Evolutionary conservation across 352 stramenopile genomes (phyloP).

Genomic region (Phytopythium oedochilum): DNA sequence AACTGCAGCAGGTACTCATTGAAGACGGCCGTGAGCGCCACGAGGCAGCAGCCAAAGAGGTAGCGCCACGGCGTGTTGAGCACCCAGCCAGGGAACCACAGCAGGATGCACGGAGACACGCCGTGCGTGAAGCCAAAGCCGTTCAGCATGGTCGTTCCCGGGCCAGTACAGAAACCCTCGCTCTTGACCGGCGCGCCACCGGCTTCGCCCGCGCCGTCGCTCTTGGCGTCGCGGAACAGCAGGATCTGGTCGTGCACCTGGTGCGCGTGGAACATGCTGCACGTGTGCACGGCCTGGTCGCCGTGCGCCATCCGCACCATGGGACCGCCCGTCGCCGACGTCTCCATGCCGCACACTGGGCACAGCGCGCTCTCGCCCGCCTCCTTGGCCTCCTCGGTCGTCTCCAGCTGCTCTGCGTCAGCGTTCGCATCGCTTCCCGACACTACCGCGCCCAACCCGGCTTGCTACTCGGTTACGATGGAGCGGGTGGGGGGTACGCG

Average conservation of each 20-base stretch:
- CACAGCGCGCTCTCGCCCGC: constrained; percentile 29
- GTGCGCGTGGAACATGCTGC: constrained; percentile 63
- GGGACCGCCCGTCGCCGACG: constrained; percentile 32
- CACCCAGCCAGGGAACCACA: constrained; percentile 76
- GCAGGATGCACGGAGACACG: constrained; percentile 47
- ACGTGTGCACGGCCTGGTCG: constrained; percentile 58
- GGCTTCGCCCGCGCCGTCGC: not conserved
- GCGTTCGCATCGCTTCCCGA: constrained; percentile 13
- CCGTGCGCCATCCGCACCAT: constrained; percentile 52
- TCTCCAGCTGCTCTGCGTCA: not conserved
- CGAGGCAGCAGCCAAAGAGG: constrained; percentile 40
- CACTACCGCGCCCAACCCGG: constrained; percentile 33
- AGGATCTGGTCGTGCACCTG: constrained; percentile 52
- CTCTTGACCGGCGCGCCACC: not conserved
- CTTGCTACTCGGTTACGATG: constrained; percentile 11
- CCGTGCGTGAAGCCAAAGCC: constrained; percentile 44
- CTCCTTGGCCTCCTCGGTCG: not conserved
- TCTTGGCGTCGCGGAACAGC: constrained; percentile 22
- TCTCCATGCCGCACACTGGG: constrained; percentile 71
- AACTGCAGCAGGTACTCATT: constrained; percentile 74
- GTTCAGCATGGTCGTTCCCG: constrained; percentile 74
- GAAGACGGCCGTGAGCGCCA: constrained; percentile 54
- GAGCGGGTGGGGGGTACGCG: not conserved
- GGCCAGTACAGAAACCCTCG: constrained; percentile 44
- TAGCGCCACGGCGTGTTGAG: constrained; percentile 51